A percentile compares a stretch with the other conserved stretches of the same genome.
phyloP scores from a whole-genome alignment of 805 yeast genomes.

The Candida ficus region DNA sequence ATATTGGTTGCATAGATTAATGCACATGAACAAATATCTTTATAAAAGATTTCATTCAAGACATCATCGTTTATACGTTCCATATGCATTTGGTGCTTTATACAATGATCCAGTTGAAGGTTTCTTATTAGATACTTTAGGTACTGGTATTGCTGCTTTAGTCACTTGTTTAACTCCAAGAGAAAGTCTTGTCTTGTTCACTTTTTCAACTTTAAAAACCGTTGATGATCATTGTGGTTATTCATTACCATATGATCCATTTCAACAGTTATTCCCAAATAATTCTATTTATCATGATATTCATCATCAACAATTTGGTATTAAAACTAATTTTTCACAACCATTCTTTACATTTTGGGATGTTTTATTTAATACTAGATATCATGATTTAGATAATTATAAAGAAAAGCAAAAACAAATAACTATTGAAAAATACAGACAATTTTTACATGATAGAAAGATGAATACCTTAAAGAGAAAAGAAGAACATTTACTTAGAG shows the following conservation, averaged over 20 bases:
- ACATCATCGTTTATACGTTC: slow-evolving; percentile 91
- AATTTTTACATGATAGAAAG: slow-evolving; percentile 43
- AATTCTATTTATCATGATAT: slow-evolving; percentile 95
- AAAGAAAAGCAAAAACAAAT: slow-evolving; percentile 59
- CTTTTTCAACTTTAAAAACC: slow-evolving; percentile 91
- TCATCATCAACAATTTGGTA: slow-evolving; percentile 95
- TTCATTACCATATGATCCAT: slow-evolving; percentile 83
- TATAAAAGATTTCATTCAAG: slow-evolving; percentile 87
- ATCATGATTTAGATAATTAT: slow-evolving; percentile 60
- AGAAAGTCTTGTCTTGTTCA: slow-evolving; percentile 67
- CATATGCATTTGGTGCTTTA: slow-evolving; percentile 94
- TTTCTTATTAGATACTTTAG: slow-evolving; percentile 82
- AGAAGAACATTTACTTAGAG: slow-evolving; percentile 10
- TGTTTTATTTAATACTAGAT: slow-evolving; percentile 61
- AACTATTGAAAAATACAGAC: slow-evolving; percentile 60
- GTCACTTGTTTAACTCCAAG: slow-evolving; percentile 63
- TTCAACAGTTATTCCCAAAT: slow-evolving; percentile 89
- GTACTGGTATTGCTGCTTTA: slow-evolving; percentile 80
- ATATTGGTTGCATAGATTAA: slow-evolving; percentile 78
- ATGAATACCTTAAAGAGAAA: slow-evolving; percentile 25
- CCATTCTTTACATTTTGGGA: slow-evolving; percentile 98
- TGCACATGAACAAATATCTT: slow-evolving; percentile 77
- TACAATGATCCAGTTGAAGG: slow-evolving; percentile 96
- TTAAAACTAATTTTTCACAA: slow-evolving; percentile 88
- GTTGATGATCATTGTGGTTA: slow-evolving; percentile 99